These are phyloP conservation scores for Keqinozyma sinolaborantium DNA, from an alignment of 1,139 yeast species.

Conservation along the genomic window DNA sequence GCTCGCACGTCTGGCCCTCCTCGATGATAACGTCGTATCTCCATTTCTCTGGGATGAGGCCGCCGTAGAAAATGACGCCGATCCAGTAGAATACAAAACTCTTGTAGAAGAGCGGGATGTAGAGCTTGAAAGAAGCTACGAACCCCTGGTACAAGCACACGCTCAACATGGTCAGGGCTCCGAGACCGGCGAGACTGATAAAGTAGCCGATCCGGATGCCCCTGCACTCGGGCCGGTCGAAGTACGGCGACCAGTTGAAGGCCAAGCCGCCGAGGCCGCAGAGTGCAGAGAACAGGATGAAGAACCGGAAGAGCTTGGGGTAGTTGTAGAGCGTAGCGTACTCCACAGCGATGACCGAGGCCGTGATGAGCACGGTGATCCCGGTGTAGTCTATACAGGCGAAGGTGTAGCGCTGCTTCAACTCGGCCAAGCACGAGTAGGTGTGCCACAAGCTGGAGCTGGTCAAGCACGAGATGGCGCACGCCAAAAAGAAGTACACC, in stretches of 20 bases:
- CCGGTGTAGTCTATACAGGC: constrained; percentile 97
- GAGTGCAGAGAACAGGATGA: constrained; percentile 57
- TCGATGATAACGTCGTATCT: constrained; percentile 60
- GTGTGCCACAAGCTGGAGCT: constrained; percentile 93
- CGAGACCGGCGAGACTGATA: constrained; percentile 73
- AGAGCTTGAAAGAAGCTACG: constrained; percentile 45
- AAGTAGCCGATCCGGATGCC: constrained; percentile 80
- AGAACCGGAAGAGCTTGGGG: constrained; percentile 44
- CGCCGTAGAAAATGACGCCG: constrained; percentile 88
- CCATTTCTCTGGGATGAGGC: constrained; percentile 87
- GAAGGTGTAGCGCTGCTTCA: constrained; percentile 62
- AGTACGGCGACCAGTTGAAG: constrained; percentile 87
- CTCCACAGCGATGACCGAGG: constrained; percentile 86
- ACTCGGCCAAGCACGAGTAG: constrained; percentile 71
- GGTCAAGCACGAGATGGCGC: constrained; percentile 72
- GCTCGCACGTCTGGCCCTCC: constrained; percentile 30
- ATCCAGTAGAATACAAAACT: constrained; percentile 69
- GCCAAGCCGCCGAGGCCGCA: constrained; percentile 72
- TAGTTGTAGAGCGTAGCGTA: constrained; percentile 71
- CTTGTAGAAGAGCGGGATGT: constrained; percentile 58
- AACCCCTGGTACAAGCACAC: constrained; percentile 58
- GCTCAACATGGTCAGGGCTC: constrained; percentile 61
- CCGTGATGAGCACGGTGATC: constrained; percentile 83
- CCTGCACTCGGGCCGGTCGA: constrained; percentile 84
- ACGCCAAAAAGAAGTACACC: constrained; percentile 61